Conservation (phyloP, 2,329 filamentous ascomycete species). For the Colletotrichum paranaense region DNA sequence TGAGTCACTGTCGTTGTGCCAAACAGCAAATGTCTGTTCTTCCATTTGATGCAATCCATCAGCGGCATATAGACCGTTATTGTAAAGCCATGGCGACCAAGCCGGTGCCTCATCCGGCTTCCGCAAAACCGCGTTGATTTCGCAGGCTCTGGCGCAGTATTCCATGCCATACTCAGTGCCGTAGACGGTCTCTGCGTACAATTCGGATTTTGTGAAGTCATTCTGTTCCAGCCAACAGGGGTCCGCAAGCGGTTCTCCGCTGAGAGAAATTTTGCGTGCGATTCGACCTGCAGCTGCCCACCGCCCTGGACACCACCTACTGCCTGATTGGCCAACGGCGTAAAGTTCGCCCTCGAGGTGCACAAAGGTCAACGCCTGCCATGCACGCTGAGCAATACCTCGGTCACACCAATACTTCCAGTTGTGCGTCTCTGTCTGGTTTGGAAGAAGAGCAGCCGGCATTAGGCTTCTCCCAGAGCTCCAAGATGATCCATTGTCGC, state of each 20-base stretch:
- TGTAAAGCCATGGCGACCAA: constrained; percentile 40
- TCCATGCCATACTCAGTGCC: constrained; percentile 39
- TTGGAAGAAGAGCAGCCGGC: constrained; percentile 40
- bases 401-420: constrained; percentile 41
- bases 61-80: constrained; percentile 34
- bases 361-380: constrained; percentile 35
- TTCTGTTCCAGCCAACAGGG: constrained; percentile 40
- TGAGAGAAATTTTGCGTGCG: constrained; percentile 31
- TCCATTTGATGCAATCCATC: constrained; percentile 39
- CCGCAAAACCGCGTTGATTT: constrained; percentile 33
- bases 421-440: constrained; percentile 39
- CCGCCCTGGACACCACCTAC: constrained; percentile 29
- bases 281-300: constrained; percentile 36
- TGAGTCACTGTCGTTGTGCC: constrained; percentile 37
- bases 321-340: constrained; percentile 37
- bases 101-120: constrained; percentile 36
- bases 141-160: constrained; percentile 32
- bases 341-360: constrained; percentile 34
- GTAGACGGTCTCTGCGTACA: constrained; percentile 37
- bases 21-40: constrained; percentile 40
- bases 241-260: constrained; percentile 34
- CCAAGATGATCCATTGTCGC: constrained; percentile 39
- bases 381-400: constrained; percentile 38
- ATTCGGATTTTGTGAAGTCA: constrained; percentile 33
- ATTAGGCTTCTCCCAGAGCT: constrained; percentile 33